Conservation (phyloP, 2,329 filamentous ascomycete species). For the Scedosporium aurantiacum region DNA sequence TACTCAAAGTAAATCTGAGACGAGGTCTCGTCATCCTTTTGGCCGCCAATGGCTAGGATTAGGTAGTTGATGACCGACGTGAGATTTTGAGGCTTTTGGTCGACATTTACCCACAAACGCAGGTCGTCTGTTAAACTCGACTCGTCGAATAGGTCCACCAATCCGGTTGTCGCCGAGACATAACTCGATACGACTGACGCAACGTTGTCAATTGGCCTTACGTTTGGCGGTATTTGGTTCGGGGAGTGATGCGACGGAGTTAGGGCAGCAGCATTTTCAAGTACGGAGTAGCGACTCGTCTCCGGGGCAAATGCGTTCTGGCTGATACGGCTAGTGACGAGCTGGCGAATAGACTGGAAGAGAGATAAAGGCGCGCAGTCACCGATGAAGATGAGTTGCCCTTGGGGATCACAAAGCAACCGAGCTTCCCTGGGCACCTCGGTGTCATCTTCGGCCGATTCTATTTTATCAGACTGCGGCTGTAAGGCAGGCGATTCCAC, state of each 20-base stretch:
- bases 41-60: slow-evolving; percentile 37
- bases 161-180: slow-evolving; percentile 28
- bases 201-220: slow-evolving; percentile 18
- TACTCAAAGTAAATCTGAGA: slow-evolving; percentile 38
- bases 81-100: slow-evolving; percentile 22
- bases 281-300: slow-evolving; percentile 35
- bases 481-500: neutral
- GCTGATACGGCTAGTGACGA: slow-evolving; percentile 37
- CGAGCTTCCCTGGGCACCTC: slow-evolving; percentile 43
- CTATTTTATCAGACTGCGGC: neutral
- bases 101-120: slow-evolving; percentile 27
- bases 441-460: slow-evolving; percentile 35
- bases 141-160: slow-evolving; percentile 38
- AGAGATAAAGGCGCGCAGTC: slow-evolving; percentile 46
- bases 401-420: slow-evolving; percentile 38
- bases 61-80: slow-evolving; percentile 35
- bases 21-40: slow-evolving; percentile 27
- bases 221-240: neutral
- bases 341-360: slow-evolving; percentile 42
- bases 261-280: slow-evolving; percentile 30
- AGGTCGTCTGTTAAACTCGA: slow-evolving; percentile 27
- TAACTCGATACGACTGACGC: slow-evolving; percentile 23
- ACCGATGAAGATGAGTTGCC: slow-evolving; percentile 44
- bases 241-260: slow-evolving; percentile 12
- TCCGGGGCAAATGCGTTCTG: slow-evolving; percentile 39